These are phyloP conservation scores for Cicer judaicum DNA, from an alignment of 306 rosid genomes.

Conservation along the genomic window DNA sequence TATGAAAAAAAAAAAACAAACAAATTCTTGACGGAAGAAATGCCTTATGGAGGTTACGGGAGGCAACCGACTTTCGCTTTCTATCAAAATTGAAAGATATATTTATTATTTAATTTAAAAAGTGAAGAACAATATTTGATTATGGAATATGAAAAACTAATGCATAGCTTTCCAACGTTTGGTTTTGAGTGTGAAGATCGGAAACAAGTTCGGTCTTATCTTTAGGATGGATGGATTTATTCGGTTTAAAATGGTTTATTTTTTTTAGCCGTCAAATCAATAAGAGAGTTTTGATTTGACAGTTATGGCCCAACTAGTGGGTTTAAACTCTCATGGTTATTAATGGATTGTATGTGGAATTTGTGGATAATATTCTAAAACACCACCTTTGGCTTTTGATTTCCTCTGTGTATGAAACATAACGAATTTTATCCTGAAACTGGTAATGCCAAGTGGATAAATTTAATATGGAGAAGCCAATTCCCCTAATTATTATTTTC, in stretches of 20 bases:
- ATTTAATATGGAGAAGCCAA: conserved; percentile 38
- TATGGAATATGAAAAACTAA: conserved; percentile 35
- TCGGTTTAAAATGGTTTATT: conserved; percentile 28
- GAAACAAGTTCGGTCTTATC: conserved; percentile 48
- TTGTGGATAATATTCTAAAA: conserved; percentile 63
- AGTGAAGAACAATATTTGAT: conserved; percentile 23
- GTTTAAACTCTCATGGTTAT: conserved; percentile 43
- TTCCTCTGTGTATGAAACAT: conserved; percentile 42
- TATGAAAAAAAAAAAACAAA: no score
- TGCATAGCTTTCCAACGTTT: conserved; percentile 7
- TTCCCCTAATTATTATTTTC: conserved; percentile 24
- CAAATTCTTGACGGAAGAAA: conserved; percentile 32
- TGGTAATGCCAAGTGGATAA: conserved; percentile 57
- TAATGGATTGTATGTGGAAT: conserved; percentile 11
- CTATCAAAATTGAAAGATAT: not conserved
- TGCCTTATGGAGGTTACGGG: conserved; percentile 36
- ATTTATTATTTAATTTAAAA: conserved; percentile 31
- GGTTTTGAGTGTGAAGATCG: conserved; percentile 43
- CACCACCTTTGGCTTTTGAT: conserved; percentile 41
- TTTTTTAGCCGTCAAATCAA: conserved; percentile 55
- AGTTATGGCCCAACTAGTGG: conserved; percentile 38
- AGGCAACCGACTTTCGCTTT: conserved; percentile 46
- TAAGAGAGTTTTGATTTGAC: conserved; percentile 41
- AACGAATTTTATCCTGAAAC: conserved; percentile 59
- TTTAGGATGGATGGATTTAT: conserved; percentile 41